Percentiles rank a stretch among this genome's conserved stretches.
phyloP scores from a whole-genome alignment of 345 rosid genomes.

The Rhodamnia argentea region DNA sequence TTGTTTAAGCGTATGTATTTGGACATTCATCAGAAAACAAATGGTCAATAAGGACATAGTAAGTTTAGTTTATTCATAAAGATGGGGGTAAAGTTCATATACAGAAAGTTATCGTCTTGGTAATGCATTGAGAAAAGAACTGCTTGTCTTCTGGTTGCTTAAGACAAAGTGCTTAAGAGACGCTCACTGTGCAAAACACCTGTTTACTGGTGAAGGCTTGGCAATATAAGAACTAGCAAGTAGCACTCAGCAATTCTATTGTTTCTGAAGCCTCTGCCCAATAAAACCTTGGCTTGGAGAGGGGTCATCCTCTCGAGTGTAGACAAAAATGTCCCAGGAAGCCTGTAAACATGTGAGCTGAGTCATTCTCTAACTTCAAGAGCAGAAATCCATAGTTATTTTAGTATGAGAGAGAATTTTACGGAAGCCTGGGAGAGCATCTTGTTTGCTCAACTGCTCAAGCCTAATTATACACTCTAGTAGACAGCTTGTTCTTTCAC shows the following conservation, averaged over 20 bases:
- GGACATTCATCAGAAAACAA: not conserved
- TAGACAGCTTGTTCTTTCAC: not conserved
- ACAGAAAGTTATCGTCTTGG: not conserved
- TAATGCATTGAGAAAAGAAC: not conserved
- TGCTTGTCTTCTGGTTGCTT: not conserved
- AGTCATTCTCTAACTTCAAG: not conserved
- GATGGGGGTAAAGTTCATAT: not conserved
- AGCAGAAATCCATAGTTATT: not conserved
- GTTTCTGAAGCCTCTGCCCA: not conserved
- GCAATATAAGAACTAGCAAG: not conserved
- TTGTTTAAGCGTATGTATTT: not conserved
- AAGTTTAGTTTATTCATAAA: not conserved
- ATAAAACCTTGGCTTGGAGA: not conserved
- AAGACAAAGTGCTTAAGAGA: not conserved
- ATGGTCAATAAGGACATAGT: not conserved
- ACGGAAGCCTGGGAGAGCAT: not conserved
- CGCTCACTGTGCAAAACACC: not conserved
- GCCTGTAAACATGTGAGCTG: not conserved
- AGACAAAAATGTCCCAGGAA: not conserved
- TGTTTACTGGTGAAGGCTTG: not conserved
- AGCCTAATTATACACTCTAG: not conserved
- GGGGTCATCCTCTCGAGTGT: not conserved
- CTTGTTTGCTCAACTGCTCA: not conserved
- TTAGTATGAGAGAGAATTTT: not conserved
- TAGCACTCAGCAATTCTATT: not conserved